A percentile compares a stretch with the other conserved stretches of the same genome.
phyloP scores from a whole-genome alignment of 1,139 yeast genomes.

The Candida sanyaensis region DNA sequence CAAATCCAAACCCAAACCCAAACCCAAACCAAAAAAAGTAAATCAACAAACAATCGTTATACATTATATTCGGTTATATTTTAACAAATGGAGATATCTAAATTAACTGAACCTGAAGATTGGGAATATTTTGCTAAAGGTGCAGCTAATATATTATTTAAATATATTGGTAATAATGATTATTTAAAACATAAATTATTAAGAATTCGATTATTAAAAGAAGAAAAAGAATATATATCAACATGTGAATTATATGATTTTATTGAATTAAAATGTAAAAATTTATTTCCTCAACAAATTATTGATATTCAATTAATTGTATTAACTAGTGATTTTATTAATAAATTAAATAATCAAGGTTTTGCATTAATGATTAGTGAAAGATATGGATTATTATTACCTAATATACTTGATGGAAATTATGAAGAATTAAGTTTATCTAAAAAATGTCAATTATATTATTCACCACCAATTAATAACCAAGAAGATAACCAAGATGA shows the following conservation, averaged over 20 bases:
- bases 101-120: conserved; percentile 40
- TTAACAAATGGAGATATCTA: conserved; percentile 50
- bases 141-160: conserved; percentile 46
- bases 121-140: conserved; percentile 51
- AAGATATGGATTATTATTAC: conserved; percentile 42
- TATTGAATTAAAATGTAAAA: conserved; percentile 43
- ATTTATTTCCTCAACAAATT: conserved; percentile 38
- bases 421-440: conserved; percentile 28
- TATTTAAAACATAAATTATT: conserved; percentile 37
- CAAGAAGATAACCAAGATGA: no score
- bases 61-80: no score
- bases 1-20: no score
- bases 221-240: conserved; percentile 41
- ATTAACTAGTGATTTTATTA: conserved; percentile 35
- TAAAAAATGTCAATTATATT: conserved; percentile 40
- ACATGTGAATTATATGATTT: conserved; percentile 47
- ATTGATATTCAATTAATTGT: conserved; percentile 43
- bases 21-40: no score
- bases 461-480: not conserved
- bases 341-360: conserved; percentile 29
- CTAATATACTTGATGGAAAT: conserved; percentile 41
- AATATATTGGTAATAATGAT: conserved; percentile 40
- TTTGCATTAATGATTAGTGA: conserved; percentile 36
- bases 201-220: conserved; percentile 38
- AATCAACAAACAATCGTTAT: no score